Evolutionary conservation across 2,329 filamentous ascomycete species (phyloP), one percentile per base, ranked within the genome.

Genomic region (Conoideocrella luteorostrata): DNA sequence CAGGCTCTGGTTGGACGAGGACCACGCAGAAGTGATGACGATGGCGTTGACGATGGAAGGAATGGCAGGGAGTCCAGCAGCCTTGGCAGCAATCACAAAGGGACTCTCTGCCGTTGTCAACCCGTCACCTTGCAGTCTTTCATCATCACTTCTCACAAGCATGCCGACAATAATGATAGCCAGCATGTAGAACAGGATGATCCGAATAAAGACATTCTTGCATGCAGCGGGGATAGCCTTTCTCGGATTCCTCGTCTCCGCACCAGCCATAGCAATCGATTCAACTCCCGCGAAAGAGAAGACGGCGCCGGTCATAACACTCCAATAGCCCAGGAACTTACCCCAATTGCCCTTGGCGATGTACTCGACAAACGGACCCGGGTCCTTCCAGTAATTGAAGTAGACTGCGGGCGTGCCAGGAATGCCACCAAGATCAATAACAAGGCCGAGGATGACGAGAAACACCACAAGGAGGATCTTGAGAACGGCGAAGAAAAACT

Each of bases 31-130:
- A 0, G 81, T 86, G 51, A 89, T 72, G 52, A 90, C 82, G 21
- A 89, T 71, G 28, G 84, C 85, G 59, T 91, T 91, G 63, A 90
- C 81, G 43, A 90, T 76, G 5, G 78, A 80, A 0, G 84, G 82
- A 4, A 89, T 74, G 6, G 74, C 81, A 4, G 69, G 71, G 45
- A 89, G 81, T 1, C 82, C 79, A 2, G 84, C 85, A 23, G 78
- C 74, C 10, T 75, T 71, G 29, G 83, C 80, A 15, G 84, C 86
- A 49, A 89, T 86, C 47, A 90, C 84, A 54, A 82, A 87, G 10
- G 82, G 83, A 58, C 62, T 67, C 56, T 75, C 68, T 2, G 72
- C 71, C 7, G 43, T 39, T 10, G 15, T 33, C 3, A 74, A 70
- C 18, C 60, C 67, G 26, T 69, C 71, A 24, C 62, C 67, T n/a